Evolutionary conservation across 2,329 filamentous ascomycete species (phyloP), one percentile per base, ranked within the genome.

Genomic region (Neobulgaria alba): DNA sequence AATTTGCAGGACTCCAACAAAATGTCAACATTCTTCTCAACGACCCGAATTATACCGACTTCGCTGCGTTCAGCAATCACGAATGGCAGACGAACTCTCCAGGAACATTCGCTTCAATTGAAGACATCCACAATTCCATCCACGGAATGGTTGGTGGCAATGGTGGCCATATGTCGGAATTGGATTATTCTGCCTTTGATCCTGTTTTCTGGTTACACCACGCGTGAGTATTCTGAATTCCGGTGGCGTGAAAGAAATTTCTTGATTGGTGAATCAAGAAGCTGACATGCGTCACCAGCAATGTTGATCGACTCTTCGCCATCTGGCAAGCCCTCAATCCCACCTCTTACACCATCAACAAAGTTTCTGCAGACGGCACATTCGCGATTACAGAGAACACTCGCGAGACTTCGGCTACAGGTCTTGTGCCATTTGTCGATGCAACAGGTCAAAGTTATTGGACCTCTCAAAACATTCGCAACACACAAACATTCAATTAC

Each of bases 271-370:
- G 23, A 14, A 33, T 29, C 10, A 30, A 20, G 9, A 19, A 15
- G 37, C 38, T 46, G 43, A 42, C 36, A 12, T 14, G 37, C 16
- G n/a, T 31, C 14, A 7, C 4, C 9, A 55, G 51, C 2, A 88
- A 84, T 61, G 73, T 87, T 5, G 86, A 93, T 55, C 75, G 86
- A 2, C 61, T 85, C 19, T 76, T 87, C 47, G 76, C 84, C 21
- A 72, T 93, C 46, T 92, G 84, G 84, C 84, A 92, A 63, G 67
- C 71, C 1, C 61, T 92, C 10, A 73, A 92, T 48, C 82, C 82
- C 0, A 65, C 76, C 15, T 73, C 73, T 19, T 90, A 79, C 64
- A 72, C 87, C 4, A 63, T 68, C 16, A 71, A 79, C 1, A 70
- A 74, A 46, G 51, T 64, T 5, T 73, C 68, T 38, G 63, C 61